phyloP scores from a whole-genome alignment of 352 stramenopile species.

The Globisporangium emineosum region DNA sequence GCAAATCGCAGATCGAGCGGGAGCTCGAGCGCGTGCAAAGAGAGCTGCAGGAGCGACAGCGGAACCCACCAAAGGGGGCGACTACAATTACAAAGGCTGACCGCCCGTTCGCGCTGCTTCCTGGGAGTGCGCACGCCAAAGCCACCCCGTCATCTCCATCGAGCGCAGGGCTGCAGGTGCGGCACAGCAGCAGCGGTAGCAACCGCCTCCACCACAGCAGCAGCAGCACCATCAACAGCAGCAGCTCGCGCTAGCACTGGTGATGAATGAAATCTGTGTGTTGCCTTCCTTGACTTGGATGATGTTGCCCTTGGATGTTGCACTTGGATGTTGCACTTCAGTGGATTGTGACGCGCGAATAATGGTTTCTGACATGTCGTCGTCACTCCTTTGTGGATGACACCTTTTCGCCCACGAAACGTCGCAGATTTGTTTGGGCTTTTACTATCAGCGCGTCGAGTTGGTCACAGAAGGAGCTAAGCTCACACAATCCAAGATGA shows the following conservation, averaged over 20 bases:
- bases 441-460: conserved; percentile 3
- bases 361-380: conserved; percentile 4
- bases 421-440: background rate
- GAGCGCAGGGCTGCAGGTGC: background rate
- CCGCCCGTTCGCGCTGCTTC: conserved; percentile 17
- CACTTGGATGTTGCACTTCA: background rate
- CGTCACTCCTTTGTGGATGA: background rate
- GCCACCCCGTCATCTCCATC: background rate
- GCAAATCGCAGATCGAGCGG: conserved; percentile 47
- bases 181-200: background rate
- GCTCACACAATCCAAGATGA: conserved; percentile 32
- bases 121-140: conserved; percentile 8
- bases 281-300: background rate
- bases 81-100: background rate
- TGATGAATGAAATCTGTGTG: conserved; percentile 10
- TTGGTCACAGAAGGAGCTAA: background rate
- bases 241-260: background rate
- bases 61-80: background rate
- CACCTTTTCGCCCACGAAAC: background rate
- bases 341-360: background rate
- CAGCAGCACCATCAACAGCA: background rate
- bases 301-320: background rate
- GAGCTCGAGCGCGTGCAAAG: conserved; percentile 21
- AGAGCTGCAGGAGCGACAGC: conserved; percentile 17
- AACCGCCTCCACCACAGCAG: background rate